Evolutionary conservation across 169 alveolate genomes (phyloP), one percentile per base, ranked within the genome.

Genomic region (Eimeria acervulina): DNA sequence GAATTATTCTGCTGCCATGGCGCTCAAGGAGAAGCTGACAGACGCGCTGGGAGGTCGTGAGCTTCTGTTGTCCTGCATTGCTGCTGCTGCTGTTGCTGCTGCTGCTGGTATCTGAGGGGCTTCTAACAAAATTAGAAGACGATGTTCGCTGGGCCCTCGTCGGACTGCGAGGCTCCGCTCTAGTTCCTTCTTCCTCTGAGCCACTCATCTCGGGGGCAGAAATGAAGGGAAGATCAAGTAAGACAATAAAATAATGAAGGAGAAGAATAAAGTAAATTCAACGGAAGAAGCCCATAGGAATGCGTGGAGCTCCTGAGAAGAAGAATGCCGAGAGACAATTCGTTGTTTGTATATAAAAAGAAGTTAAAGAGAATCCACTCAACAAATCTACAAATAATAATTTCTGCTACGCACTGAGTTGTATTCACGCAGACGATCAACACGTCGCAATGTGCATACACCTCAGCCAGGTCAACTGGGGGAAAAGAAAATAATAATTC

Each of bases 71-170:
- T 8, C 76, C 92, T 19, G 31, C 0, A 59, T 78, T 87, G 78
- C 93, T 85, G 93, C 81, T 85, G 93, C 81, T 85, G 81, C 80
- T 68, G 80, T 42, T 68, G 44, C 74, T 63, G 36, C 74, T 63
- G 74, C 74, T 63, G 74, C 74, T 63, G 74, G 31, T 63, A 13
- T 63, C n/a, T n/a, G n/a, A n/a, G n/a, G n/a, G n/a, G n/a, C n/a
- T n/a, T n/a, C n/a, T n/a, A n/a, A n/a, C n/a, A n/a, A n/a, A n/a
- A n/a, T 28, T 13, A 70, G 81, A 28, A 23, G 81, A 28, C 81
- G 81, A 44, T 7, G 68, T 59, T 13, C 81, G 40, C 81, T 15
- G 81, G 15, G 44, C 81, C 81, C 38, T 36, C 0, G 44, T 28
- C 47, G 81, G 81, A 23, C 81, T 70, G 47, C 44, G 40, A 13